Conservation (phyloP, 2,329 filamentous ascomycete genomes). For the Clonostachys chloroleuca region DNA sequence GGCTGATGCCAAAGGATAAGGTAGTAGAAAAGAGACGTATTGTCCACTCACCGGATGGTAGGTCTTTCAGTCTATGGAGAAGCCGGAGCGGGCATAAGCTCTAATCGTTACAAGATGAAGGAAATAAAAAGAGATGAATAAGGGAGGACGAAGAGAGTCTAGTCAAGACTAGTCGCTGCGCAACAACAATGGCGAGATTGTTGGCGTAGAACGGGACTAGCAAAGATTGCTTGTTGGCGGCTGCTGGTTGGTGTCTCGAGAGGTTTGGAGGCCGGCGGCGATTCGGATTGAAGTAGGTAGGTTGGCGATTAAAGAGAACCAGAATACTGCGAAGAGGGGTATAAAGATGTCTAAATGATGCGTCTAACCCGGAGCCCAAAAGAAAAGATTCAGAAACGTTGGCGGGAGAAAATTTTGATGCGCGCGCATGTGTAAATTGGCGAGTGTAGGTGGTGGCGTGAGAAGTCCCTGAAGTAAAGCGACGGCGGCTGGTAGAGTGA, state of each 20-base stretch:
- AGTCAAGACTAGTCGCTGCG: background rate
- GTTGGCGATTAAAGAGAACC: no score
- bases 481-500: background rate
- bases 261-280: no score
- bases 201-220: no score
- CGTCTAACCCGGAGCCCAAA: conserved; percentile 2
- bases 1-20: background rate
- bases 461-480: background rate
- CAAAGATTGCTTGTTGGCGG: no score
- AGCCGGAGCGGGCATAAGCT: no score
- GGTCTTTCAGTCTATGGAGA: no score
- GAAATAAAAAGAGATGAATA: background rate
- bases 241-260: no score
- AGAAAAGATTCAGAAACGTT: background rate
- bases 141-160: background rate
- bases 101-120: background rate
- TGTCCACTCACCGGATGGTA: background rate
- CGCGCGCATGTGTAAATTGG: background rate
- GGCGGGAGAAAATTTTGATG: background rate
- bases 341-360: conserved; percentile 2
- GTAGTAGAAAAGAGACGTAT: background rate
- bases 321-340: background rate
- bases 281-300: no score
- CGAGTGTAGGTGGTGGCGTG: background rate
- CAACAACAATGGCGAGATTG: no score